These are phyloP conservation scores for Fusarium beomiforme DNA, from an alignment of 2,329 filamentous ascomycete genomes.

Conservation along the genomic window DNA sequence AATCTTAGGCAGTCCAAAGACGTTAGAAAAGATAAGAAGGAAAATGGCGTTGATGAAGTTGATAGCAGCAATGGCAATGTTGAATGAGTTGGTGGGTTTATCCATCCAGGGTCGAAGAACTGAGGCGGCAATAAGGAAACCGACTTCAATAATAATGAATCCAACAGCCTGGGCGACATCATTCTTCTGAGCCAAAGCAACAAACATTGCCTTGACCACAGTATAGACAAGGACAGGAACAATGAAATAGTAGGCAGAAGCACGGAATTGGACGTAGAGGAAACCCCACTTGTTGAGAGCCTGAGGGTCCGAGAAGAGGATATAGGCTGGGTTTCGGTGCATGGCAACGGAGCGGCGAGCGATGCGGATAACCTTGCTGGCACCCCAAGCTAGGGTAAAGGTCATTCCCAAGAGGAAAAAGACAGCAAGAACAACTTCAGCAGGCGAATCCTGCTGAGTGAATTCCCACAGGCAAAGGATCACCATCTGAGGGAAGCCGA, in stretches of 20 bases:
- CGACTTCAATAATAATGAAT: constrained; percentile 84
- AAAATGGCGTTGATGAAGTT: constrained; percentile 94
- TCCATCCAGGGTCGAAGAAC: constrained; percentile 97
- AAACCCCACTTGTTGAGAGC: constrained; percentile 98
- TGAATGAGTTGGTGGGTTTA: constrained; percentile 97
- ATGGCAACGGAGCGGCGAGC: constrained; percentile 88
- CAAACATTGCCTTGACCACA: constrained; percentile 88
- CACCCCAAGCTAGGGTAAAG: constrained; percentile 82
- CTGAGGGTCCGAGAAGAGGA: constrained; percentile 94
- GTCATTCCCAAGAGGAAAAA: constrained; percentile 88
- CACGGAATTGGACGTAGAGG: constrained; percentile 95
- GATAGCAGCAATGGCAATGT: constrained; percentile 88
- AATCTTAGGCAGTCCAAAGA: constrained; percentile 85
- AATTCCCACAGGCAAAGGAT: constrained; percentile 95
- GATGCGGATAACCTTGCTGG: constrained; percentile 88
- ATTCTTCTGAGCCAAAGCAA: constrained; percentile 79
- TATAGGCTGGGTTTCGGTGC: constrained; percentile 97
- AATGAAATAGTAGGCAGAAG: constrained; percentile 95
- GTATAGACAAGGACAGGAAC: constrained; percentile 81
- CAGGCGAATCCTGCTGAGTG: constrained; percentile 84
- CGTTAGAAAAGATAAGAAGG: constrained; percentile 85
- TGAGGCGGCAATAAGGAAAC: constrained; percentile 78
- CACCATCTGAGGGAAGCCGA: constrained; percentile 91
- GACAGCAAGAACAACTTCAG: constrained; percentile 85
- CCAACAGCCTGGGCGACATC: constrained; percentile 82